A percentile compares a stretch with the other conserved stretches of the same genome.
phyloP scores from a whole-genome alignment of 768 basidiomycete genomes.

The Exidia glandulosa region DNA sequence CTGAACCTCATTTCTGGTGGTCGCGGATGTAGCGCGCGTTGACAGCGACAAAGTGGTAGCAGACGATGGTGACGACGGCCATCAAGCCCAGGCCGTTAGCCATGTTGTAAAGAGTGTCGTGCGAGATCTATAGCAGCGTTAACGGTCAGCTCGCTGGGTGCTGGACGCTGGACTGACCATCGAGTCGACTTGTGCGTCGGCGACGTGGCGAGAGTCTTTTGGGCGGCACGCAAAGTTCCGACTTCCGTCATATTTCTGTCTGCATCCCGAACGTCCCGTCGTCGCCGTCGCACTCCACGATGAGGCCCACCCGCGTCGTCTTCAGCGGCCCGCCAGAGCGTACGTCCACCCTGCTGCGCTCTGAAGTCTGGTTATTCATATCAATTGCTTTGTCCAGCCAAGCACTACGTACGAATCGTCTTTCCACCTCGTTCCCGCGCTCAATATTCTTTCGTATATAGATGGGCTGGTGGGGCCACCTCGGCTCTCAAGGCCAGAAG shows the following conservation, averaged over 20 bases:
- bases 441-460: conserved; percentile 18
- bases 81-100: conserved; percentile 75
- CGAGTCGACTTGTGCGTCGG: background rate
- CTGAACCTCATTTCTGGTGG: background rate
- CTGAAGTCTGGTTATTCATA: background rate
- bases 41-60: conserved; percentile 85
- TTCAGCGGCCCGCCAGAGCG: conserved; percentile 75
- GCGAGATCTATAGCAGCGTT: conserved; percentile 46
- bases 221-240: background rate
- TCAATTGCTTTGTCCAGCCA: conserved; percentile 34
- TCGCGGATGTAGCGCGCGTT: conserved; percentile 45
- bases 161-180: background rate
- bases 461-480: conserved; percentile 90
- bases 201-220: background rate
- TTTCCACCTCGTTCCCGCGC: background rate
- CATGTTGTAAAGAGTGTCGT: conserved; percentile 68
- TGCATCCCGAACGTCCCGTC: background rate
- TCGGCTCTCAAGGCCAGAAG: conserved; percentile 54
- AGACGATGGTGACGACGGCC: conserved; percentile 80
- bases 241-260: background rate
- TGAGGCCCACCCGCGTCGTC: conserved; percentile 54
- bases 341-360: conserved; percentile 27
- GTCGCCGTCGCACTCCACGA: conserved; percentile 15
- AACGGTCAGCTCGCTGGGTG: background rate
- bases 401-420: conserved; percentile 62